These are phyloP conservation scores for Boeremia lycopersici DNA, from an alignment of 2,329 filamentous ascomycete genomes.

Conservation along the genomic window DNA sequence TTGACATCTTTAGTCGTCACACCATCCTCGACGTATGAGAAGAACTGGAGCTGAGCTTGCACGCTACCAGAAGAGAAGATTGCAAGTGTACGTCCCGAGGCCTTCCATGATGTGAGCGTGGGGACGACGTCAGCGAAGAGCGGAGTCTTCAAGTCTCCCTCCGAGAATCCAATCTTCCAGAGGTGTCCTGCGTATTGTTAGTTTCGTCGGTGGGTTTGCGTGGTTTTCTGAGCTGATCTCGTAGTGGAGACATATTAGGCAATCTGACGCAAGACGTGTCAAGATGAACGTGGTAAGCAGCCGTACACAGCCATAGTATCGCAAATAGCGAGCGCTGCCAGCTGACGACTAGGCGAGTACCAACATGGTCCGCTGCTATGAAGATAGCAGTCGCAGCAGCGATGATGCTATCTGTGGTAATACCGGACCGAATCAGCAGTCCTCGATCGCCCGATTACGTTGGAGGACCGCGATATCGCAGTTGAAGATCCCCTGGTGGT, in stretches of 20 bases:
- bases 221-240: conserved; percentile 16
- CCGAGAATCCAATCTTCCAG: conserved; percentile 75
- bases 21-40: conserved; percentile 61
- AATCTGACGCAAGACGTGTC: conserved; percentile 10
- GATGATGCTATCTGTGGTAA: conserved; percentile 24
- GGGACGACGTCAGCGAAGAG: conserved; percentile 77
- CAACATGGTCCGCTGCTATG: conserved; percentile 23
- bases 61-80: conserved; percentile 86
- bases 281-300: background rate
- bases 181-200: conserved; percentile 62
- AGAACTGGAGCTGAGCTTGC: conserved; percentile 79
- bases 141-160: conserved; percentile 71
- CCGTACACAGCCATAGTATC: conserved; percentile 4
- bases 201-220: conserved; percentile 20
- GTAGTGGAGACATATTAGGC: conserved; percentile 18
- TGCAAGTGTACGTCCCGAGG: conserved; percentile 62
- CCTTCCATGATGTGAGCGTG: conserved; percentile 65
- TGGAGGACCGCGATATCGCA: conserved; percentile 30
- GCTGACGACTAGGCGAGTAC: conserved; percentile 13
- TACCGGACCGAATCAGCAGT: conserved; percentile 29
- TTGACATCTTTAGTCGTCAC: conserved; percentile 50
- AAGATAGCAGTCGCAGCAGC: conserved; percentile 32
- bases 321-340: background rate
- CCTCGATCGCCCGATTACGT: conserved; percentile 24
- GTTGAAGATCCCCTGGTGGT: conserved; percentile 22